phyloP scores from a whole-genome alignment of 2,329 filamentous ascomycete species.

The Cytospora chrysosperma region DNA sequence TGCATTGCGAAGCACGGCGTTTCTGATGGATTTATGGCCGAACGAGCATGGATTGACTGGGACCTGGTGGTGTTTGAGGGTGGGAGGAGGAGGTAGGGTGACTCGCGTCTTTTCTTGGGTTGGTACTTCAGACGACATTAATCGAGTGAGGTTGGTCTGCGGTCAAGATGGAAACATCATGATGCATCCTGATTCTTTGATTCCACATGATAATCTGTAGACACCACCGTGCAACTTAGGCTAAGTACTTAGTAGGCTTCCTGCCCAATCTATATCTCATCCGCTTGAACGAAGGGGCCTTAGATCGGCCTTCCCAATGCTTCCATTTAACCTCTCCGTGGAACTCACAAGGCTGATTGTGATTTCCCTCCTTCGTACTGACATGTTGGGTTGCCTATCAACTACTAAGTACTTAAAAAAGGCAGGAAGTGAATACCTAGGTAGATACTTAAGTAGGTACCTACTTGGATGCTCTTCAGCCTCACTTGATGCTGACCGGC shows the following conservation, averaged over 20 bases:
- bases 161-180: neutral
- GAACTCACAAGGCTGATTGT: neutral
- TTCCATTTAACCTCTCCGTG: neutral
- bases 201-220: too few species aligned
- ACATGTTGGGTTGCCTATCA: too few species aligned
- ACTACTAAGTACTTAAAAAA: too few species aligned
- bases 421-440: too few species aligned
- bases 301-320: too few species aligned
- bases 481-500: neutral
- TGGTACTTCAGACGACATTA: neutral
- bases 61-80: neutral
- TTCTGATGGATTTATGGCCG: slow-evolving; percentile 18
- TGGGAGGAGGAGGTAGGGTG: neutral
- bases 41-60: slow-evolving; percentile 16
- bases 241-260: neutral
- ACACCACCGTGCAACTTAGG: neutral
- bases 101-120: neutral
- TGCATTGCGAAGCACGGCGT: slow-evolving; percentile 23
- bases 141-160: neutral
- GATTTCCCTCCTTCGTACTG: neutral
- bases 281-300: neutral
- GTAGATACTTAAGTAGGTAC: neutral
- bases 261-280: neutral
- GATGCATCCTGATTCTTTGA: neutral
- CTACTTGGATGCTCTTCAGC: too few species aligned